Conservation (phyloP, 495 filamentous ascomycete species). For the Talaromyces wortmannii region DNA sequence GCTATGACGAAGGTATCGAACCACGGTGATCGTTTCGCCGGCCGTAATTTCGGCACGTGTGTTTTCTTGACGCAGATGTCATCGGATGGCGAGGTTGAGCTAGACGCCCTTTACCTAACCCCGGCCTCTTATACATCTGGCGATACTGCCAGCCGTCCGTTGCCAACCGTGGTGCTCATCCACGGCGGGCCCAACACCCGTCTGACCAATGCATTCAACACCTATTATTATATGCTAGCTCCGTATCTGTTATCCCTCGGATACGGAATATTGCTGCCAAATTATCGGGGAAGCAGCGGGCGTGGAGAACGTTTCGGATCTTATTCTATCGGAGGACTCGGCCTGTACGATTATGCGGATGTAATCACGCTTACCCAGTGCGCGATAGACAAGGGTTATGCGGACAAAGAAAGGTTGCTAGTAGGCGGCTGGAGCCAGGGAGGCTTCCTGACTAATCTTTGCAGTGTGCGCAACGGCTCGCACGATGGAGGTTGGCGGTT, state of each 20-base stretch:
- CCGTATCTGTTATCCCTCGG: constrained; percentile 19
- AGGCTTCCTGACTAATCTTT: constrained; percentile 19
- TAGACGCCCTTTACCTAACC: constrained; percentile 2
- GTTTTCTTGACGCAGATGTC: background rate
- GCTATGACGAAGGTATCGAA: constrained; percentile 1
- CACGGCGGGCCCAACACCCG: constrained; percentile 26
- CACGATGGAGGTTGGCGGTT: constrained; percentile 7
- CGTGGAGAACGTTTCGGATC: constrained; percentile 19
- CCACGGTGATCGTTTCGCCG: constrained; percentile 1
- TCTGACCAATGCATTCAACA: constrained; percentile 16
- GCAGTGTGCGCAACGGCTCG: constrained; percentile 8
- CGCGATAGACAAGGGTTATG: constrained; percentile 16
- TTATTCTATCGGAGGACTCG: constrained; percentile 12
- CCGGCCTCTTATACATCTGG: background rate
- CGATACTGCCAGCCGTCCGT: constrained; percentile 1
- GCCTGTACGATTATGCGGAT: constrained; percentile 20
- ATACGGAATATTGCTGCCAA: constrained; percentile 20
- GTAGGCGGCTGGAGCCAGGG: constrained; percentile 24
- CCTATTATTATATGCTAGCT: constrained; percentile 13
- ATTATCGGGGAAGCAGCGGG: constrained; percentile 23
- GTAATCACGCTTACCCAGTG: constrained; percentile 16
- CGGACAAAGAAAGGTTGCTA: constrained; percentile 15
- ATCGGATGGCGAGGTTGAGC: constrained; percentile 2
- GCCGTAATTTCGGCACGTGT: constrained; percentile 2
- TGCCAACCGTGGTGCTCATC: constrained; percentile 21